Conservation (phyloP, 345 rosid genomes). For the Gossypium turneri region DNA sequence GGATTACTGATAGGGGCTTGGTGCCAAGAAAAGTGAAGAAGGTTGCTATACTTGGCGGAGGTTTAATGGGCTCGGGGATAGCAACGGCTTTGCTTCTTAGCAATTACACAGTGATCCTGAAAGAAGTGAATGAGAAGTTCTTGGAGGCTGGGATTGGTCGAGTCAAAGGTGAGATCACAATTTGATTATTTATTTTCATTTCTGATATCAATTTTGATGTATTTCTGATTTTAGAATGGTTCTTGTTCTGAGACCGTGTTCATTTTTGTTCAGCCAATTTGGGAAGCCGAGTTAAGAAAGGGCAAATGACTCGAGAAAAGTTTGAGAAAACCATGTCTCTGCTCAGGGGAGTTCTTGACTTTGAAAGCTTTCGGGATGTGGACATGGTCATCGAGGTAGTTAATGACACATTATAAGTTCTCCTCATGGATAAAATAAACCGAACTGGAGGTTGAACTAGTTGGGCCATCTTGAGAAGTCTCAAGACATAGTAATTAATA, state of each 20-base stretch:
- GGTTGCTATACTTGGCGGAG: slow-evolving; percentile 94
- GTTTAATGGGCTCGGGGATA: slow-evolving; percentile 98
- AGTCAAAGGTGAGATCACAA: slow-evolving; percentile 56
- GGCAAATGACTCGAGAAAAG: slow-evolving; percentile 71
- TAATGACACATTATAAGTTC: slow-evolving; percentile 4
- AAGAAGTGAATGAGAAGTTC: slow-evolving; percentile 86
- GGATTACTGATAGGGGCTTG: slow-evolving; percentile 75
- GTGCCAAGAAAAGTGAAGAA: slow-evolving; percentile 64
- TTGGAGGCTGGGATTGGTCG: slow-evolving; percentile 81
- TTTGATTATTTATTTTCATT: background rate
- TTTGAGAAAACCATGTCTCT: slow-evolving; percentile 75
- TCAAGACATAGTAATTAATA: background rate
- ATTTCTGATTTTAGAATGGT: slow-evolving; percentile 12
- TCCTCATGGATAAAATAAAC: background rate
- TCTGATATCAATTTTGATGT: background rate
- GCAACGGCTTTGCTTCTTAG: slow-evolving; percentile 82
- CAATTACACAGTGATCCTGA: slow-evolving; percentile 75
- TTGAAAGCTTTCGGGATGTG: slow-evolving; percentile 78
- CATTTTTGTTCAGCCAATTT: slow-evolving; percentile 58
- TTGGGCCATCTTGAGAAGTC: background rate
- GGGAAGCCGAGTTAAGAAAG: slow-evolving; percentile 85
- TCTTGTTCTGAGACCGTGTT: slow-evolving; percentile 13
- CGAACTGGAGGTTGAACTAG: background rate
- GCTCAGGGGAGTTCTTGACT: slow-evolving; percentile 76
- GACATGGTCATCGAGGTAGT: slow-evolving; percentile 96